Base-by-base conservation (phyloP, 192 early-diverging fungal species). In the Ramicandelaber brevisporus region DNA sequence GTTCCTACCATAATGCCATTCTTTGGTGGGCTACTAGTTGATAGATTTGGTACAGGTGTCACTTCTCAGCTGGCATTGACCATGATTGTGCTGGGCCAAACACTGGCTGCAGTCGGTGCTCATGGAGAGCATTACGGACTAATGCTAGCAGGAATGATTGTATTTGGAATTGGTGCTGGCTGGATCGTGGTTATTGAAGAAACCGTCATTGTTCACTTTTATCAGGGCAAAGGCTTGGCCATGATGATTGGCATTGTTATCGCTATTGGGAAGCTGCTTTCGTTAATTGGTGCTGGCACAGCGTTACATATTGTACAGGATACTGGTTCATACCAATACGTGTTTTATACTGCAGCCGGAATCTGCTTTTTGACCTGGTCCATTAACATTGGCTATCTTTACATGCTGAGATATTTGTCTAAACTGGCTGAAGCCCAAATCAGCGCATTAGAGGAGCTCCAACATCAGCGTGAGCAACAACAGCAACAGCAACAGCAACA, bases 1-100 rank as follows among this genome's bases (percentile, higher is more conserved):
- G 30, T 31, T 14, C 30, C 30, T 19, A 31, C 30, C 16, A 31
- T 31, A 15, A 16, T 31, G 30, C 30, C 30, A 6, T 31, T 31
- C 11, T 11, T 31, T 6, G 30, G 30, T 5, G 30, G 30, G 11
- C 14, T 31, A 6, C 20, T 31, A 19, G 30, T 31, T 6, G 30
- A 31, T 19, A 15, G 30, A 7, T 31, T 31, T 19, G 30, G 30
- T 11, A 31, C 30, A 3, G 30, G 30, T 10, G 10, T 11, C 5
- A 31, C 17, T 11, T 31, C 30, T 10, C 11, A 19, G 3, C 3
- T 31, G 3, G 30, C 30, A 6, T 19, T 31, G 6, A 14, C 14
- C 3, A 6, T 20, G 17, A 31, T 31, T 15, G 6, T 31, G 3
- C 3, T 14, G 6, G 30, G 30, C 14, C 30, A 31, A 19, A 6